Evolutionary conservation across 2,329 filamentous ascomycete genomes (phyloP), one percentile per base, ranked within the genome.

Genomic region (Raffaelea ambrosiae): DNA sequence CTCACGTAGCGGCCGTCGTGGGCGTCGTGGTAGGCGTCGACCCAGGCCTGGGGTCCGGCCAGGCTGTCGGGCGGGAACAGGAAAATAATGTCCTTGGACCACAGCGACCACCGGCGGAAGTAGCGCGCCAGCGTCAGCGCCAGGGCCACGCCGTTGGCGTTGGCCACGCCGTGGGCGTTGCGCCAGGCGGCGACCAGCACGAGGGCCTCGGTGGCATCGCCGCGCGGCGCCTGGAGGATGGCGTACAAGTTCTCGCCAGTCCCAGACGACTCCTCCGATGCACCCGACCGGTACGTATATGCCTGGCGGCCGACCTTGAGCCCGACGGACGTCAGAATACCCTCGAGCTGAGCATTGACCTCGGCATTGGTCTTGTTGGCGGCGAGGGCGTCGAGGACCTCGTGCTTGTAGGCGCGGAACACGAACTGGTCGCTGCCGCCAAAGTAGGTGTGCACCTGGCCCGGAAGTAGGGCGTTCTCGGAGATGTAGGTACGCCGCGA

Each of bases 1-100:
- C 84, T 79, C 22, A 97, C 83, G 8, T 73, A 76, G 5, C 75
- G 68, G 1, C 84, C 74, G 55, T 85, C 76, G 59, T 96, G 89
- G 19, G 86, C 84, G 63, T 95, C 88, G 65, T 98, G 93, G 64
- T 98, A 98, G 2, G 93, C 93, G 61, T 96, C 90, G 9, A 96
- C 88, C 93, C 93, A 98, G 21, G 93, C 93, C 63, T 97, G 90
- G 0, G 89, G 88, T 1, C 91, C 93, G 11, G 87, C 85, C 50
- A 83, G 85, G 63, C 88, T 95, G 66, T 98, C 93, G 0, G 87
- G 84, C 0, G 93, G 83, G 42, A 98, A 77, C 5, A 98, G 68
- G 57, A 98, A 81, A 50, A 98, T 91, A 56, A 98, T 95, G 63
- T 98, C 93, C 66, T 98, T 98, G 50, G 90, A 96, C 93, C 93